Evolutionary conservation across 2,329 filamentous ascomycete species (phyloP).

Genomic region (Cryphonectria nitschkei): DNA sequence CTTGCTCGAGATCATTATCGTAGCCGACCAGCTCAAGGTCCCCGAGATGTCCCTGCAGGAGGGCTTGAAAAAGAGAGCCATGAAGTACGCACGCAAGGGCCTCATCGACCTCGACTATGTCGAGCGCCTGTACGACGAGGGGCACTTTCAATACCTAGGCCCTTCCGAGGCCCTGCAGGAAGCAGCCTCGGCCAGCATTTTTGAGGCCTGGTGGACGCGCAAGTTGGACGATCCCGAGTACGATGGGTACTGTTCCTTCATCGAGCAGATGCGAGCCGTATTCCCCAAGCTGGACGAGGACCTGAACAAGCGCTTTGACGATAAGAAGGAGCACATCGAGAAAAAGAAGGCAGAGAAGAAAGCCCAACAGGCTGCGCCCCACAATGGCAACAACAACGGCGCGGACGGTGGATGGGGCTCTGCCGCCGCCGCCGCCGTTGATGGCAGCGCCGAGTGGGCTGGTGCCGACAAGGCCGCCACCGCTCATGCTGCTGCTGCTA

Average conservation of each 20-base stretch:
- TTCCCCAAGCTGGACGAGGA: slow-evolving; percentile 25
- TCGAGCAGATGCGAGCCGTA: slow-evolving; percentile 26
- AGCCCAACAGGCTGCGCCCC: neutral
- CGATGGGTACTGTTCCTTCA: slow-evolving; percentile 19
- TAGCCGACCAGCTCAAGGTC: slow-evolving; percentile 23
- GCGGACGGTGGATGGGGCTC: slow-evolving; percentile 17
- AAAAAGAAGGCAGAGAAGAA: slow-evolving; percentile 24
- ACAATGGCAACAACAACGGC: neutral
- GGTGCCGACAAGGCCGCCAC: neutral
- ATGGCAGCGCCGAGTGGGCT: slow-evolving; percentile 7
- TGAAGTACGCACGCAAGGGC: slow-evolving; percentile 23
- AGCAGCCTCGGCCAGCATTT: slow-evolving; percentile 27
- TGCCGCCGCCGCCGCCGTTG: slow-evolving; percentile 2
- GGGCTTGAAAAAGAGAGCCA: slow-evolving; percentile 25
- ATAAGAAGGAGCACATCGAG: slow-evolving; percentile 27
- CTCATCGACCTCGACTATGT: slow-evolving; percentile 18
- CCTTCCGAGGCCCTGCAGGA: slow-evolving; percentile 17
- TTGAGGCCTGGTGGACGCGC: slow-evolving; percentile 27
- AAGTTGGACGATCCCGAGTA: slow-evolving; percentile 24
- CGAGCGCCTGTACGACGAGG: slow-evolving; percentile 22
- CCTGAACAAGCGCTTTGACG: slow-evolving; percentile 25
- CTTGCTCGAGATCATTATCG: slow-evolving; percentile 22
- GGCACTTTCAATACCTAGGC: slow-evolving; percentile 11
- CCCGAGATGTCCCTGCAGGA: slow-evolving; percentile 28
- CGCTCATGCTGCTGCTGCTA: neutral